Base-by-base conservation (phyloP, 306 rosid genomes). In the Dalbergia cultrata region DNA sequence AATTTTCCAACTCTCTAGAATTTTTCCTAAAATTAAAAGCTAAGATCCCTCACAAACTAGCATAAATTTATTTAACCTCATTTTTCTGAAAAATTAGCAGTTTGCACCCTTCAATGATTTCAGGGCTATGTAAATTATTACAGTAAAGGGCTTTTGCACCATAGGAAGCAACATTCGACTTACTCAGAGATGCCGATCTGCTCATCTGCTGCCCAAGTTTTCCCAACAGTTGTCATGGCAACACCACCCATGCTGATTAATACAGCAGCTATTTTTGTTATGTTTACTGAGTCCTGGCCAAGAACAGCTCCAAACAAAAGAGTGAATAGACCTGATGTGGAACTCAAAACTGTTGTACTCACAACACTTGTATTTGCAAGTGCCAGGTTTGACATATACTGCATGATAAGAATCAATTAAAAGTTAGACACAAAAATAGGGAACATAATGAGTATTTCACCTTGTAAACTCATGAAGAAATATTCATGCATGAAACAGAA, bases 341-440 rank as follows among this genome's bases (percentile, higher is more conserved):
- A 90, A 69, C 82, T 92, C 52, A 92, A 74, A 66, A 92, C 90
- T 0, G 95, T 92, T 57, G 93, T 87, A 53, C 89, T 92, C 5
- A 85, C 91, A 34, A 92, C 95, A 65, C 95, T 92, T 9, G 93
- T 92, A 73, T 92, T 89, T 45, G 88, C 92, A 62, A 92, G 89
- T 19, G 95, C 95, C 58, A 92, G 85, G 80, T 85, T 89, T 7
- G 95, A 88, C 72, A 89, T 73, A 80, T 92, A 92, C 95, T 90
- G 91, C 86, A 74, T 18, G 8, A 66, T 19, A 59, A 39, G 75
- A 83, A 80, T 67, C 64, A 50, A 66, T 70, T 61, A n/a, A n/a
- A 80, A 52, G 45, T 67, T 62, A 45, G 41, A 45, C 31, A 67
- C 57, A 33, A 70, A 49, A 10, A 10, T 52, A 14, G 22, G 69